Percentiles rank a stretch among this genome's conserved stretches.
Evolutionary conservation across 176 grass and related monocot genomes (phyloP).

Genomic region (Thinopyrum elongatum): DNA sequence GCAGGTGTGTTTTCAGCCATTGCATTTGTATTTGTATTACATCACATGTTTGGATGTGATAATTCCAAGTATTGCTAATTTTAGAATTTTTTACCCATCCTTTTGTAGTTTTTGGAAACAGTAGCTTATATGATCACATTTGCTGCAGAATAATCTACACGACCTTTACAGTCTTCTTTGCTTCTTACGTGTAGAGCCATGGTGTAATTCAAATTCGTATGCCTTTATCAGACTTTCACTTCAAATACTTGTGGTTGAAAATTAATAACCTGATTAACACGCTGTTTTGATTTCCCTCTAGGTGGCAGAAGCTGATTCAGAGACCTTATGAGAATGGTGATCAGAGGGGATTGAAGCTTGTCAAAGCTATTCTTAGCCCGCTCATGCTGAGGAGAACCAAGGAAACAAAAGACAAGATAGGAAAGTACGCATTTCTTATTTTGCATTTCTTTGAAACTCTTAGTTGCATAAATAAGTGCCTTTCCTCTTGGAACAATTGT

Average conservation of each 20-base stretch:
- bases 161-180: constrained; percentile 92
- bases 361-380: constrained; percentile 82
- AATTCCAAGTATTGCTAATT: not conserved
- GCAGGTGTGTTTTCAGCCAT: constrained; percentile 44
- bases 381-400: constrained; percentile 92
- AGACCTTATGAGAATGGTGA: constrained; percentile 88
- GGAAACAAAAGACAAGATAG: constrained; percentile 88
- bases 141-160: constrained; percentile 79
- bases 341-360: constrained; percentile 68
- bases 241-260: not conserved
- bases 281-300: constrained; percentile 24
- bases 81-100: not conserved
- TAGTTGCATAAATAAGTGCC: not conserved
- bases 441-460: not conserved
- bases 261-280: not conserved
- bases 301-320: constrained; percentile 88
- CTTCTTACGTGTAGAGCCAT: constrained; percentile 86
- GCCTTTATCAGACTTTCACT: constrained; percentile 5
- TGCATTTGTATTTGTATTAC: not conserved
- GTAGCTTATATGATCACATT: not conserved
- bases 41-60: not conserved
- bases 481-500: not conserved
- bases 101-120: constrained; percentile 13
- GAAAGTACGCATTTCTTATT: constrained; percentile 51
- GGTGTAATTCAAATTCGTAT: constrained; percentile 79